Base-by-base conservation (phyloP, 2,329 filamentous ascomycete genomes). In the Sphaceloma murrayae region DNA sequence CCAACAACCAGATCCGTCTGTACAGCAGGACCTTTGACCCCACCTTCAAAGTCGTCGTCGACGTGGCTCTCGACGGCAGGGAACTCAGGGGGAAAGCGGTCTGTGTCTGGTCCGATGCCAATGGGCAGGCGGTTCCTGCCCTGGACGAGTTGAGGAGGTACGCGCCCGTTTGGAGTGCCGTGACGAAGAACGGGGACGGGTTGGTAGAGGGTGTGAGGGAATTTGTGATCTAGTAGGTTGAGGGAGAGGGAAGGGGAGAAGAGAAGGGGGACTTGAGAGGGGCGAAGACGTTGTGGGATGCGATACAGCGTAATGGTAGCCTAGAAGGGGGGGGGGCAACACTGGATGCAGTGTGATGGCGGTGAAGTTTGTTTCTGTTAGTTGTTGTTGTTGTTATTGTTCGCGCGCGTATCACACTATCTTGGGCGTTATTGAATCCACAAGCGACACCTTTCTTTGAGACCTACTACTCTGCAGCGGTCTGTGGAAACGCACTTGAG, bases 71-170 rank as follows among this genome's bases (percentile, higher is more conserved):
- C 87, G 82, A 51, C n/a, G 55, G 48, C 6, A 57, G 60, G 27
- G 61, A 62, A 13, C 55, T 86, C 24, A 72, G 70, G 51, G 84
- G 87, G 1, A 72, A 67, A 24, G 77, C 88, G 1, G 72, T 80
- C 11, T 96, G 91, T 62, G 68, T 84, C 22, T 96, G 88, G 87
- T 86, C 82, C 55, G 91, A 98, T 65, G 79, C 76, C 33, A 95
- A 95, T 56, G 65, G 67, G 26, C 62, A 65, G 2, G 80, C 72
- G 1, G 87, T 96, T 36, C 88, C 89, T 0, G 88, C 88, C 1
- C 74, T 89, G 42, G 82, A 91, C 53, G 88, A 96, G 63, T 70
- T 85, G 38, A 67, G 74, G 53, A 74, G 79, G 58, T 95, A 79
- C 63, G 72, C 79, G 53, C 91, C 91, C 1, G 67, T 70, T 3